These are phyloP conservation scores for Candida ortonii DNA, from an alignment of 805 yeast genomes.

Conservation along the genomic window DNA sequence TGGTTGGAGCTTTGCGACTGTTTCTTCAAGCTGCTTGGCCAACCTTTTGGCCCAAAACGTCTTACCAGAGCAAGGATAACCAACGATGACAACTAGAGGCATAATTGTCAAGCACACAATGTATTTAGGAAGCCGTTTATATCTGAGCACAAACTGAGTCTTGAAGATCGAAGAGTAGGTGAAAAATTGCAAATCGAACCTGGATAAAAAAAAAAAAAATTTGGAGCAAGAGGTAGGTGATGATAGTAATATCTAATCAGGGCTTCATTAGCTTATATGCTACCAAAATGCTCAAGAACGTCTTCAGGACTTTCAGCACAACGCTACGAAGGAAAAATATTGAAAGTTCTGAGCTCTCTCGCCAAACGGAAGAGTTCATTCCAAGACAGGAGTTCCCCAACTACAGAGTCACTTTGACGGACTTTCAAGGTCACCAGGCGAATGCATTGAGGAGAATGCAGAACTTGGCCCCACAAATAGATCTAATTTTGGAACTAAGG, in stretches of 20 bases:
- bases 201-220: background rate
- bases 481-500: slow-evolving; percentile 77
- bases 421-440: slow-evolving; percentile 89
- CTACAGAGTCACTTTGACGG: slow-evolving; percentile 65
- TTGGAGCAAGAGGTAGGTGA: background rate
- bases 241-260: background rate
- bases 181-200: too few relatives aligned
- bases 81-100: slow-evolving; percentile 85
- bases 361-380: slow-evolving; percentile 36
- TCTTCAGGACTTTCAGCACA: too few relatives aligned
- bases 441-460: slow-evolving; percentile 69
- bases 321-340: too few relatives aligned
- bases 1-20: slow-evolving; percentile 38
- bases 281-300: background rate
- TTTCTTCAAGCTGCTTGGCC: slow-evolving; percentile 42
- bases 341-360: background rate
- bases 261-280: background rate
- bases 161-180: background rate
- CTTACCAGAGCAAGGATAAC: slow-evolving; percentile 85
- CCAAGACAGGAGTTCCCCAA: slow-evolving; percentile 76
- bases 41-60: slow-evolving; percentile 67
- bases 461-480: slow-evolving; percentile 72
- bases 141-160: background rate
- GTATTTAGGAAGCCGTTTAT: background rate
- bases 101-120: slow-evolving; percentile 35